Evolutionary conservation across 441 rosid species (phyloP).

Genomic region (Bruguiera hainesii): DNA sequence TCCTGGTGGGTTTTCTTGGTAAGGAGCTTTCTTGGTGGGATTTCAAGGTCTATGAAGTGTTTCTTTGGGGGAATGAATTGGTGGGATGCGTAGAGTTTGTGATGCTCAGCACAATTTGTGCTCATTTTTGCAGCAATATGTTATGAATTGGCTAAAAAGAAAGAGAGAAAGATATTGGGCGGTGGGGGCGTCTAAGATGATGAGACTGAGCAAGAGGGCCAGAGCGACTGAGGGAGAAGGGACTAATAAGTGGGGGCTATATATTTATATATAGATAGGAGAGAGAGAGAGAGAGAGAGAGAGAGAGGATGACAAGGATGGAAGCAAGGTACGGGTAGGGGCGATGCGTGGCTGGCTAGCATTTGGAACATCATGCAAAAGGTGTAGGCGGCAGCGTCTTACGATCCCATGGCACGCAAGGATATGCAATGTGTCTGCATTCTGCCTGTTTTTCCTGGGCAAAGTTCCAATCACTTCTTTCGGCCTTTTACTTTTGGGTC

Average conservation of each 20-base stretch:
- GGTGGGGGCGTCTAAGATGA: too few species aligned
- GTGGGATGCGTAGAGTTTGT: conserved; percentile 30
- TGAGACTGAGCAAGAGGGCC: neutral
- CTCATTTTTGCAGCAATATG: conserved; percentile 20
- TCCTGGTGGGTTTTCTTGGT: conserved; percentile 18
- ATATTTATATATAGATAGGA: conserved; percentile 13
- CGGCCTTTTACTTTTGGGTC: too few species aligned
- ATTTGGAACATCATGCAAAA: conserved; percentile 60
- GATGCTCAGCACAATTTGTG: conserved; percentile 49
- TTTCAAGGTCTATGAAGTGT: conserved; percentile 37
- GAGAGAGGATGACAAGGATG: neutral
- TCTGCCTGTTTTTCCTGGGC: too few species aligned
- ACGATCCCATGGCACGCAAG: conserved; percentile 23
- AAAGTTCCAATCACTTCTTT: too few species aligned
- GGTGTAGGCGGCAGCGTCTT: conserved; percentile 45
- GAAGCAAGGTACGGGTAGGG: conserved; percentile 18
- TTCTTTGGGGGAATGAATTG: conserved; percentile 19
- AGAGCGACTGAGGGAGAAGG: conserved; percentile 11
- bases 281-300: too few species aligned
- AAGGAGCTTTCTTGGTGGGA: conserved; percentile 60
- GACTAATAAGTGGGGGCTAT: conserved; percentile 8
- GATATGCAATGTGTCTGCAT: conserved; percentile 13
- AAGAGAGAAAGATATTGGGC: neutral
- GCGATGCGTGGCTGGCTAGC: conserved; percentile 50
- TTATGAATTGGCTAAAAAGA: neutral